Evolutionary conservation across 2,329 filamentous ascomycete species (phyloP), one percentile per base, ranked within the genome.

Genomic region (Cladophialophora yegresii): DNA sequence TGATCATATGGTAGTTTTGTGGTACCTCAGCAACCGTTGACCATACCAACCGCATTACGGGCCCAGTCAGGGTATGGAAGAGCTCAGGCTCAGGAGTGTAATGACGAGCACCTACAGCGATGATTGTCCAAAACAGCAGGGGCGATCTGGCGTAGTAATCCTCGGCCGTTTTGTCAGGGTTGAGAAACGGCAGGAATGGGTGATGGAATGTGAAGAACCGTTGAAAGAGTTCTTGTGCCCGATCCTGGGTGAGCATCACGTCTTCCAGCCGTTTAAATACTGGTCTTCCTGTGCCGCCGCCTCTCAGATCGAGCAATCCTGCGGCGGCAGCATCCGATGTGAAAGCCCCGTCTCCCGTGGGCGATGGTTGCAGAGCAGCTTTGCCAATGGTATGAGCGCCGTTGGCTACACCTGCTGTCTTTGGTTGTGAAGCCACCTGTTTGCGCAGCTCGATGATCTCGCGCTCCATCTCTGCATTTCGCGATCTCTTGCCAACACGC

Each of bases 101-200:
- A 55, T 86, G 83, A 43, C 87, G 83, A 40, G 85, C 83, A 10
- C 86, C 86, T 45, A 88, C 82, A 43, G 83, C 83, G 51, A 89
- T 79, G 54, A 89, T 85, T 28, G 85, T 85, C 87, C 87, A 89
- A 74, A 88, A 88, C n/a, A 89, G 79, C 5, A 89, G 76, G n/a
- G 84, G 84, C 50, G 84, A 86, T 36, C 82, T 77, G 13, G 80
- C 79, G 68, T 84, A 84, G 73, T 85, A 87, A 56, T 84, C 81
- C 28, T 87, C 83, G 3, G 85, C 82, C 8, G 79, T 75, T 64
- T 80, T 77, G 6, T 80, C 74, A 40, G 79, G 79, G 65, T 87
- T 85, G 47, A 89, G 80, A 67, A 89, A 83, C 0, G 86, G 86
- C 28, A 89, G 77, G 68, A 87, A 89, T 0, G 84, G 84, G 71